Evolutionary conservation across 441 rosid species (phyloP), one percentile per base, ranked within the genome.

Genomic region (Eruca vesicaria): DNA sequence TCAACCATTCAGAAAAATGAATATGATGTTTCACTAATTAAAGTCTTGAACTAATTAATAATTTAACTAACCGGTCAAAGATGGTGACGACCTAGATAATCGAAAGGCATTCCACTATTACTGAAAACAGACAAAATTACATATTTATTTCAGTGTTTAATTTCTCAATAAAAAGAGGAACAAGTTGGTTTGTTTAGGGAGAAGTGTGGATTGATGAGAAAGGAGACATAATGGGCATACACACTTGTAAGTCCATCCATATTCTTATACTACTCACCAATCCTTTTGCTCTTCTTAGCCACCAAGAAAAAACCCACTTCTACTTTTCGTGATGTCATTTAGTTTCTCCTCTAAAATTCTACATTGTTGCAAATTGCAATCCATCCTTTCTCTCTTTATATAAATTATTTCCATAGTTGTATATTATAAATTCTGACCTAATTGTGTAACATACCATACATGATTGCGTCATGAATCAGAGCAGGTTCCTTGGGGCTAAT

Each of bases 231-330:
- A 61, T 75, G 79, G 69, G 52, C 65, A 21, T 63, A 59, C 62
- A 52, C 69, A 55, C 69, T 74, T 67, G 43, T 43, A 64, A 32
- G 71, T 21, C 71, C 45, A 59, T 45, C 72, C 63, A 64, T 52
- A 64, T 43, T 71, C 41, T 20, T 45, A 71, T 65, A n/a, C 59
- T 52, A n/a, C 31, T 26, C 71, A 78, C 81, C 81, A 68, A 63
- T 63, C 62, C 61, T 63, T 73, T 73, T 78, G 78, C 71, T 56
- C 71, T 68, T 73, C 75, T 78, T 78, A 73, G 57, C 81, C 78
- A 73, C 74, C 74, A 78, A 78, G 81, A 73, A 78, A 73, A 68
- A 43, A 72, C 38, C 36, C 66, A 68, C 36, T 68, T 63, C 57
- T 45, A 68, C 74, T 66, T 77, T 77, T 57, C 29, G 29, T 71